These are phyloP conservation scores for Thozetella sp. DNA, from an alignment of 495 filamentous ascomycete genomes.

Conservation along the genomic window DNA sequence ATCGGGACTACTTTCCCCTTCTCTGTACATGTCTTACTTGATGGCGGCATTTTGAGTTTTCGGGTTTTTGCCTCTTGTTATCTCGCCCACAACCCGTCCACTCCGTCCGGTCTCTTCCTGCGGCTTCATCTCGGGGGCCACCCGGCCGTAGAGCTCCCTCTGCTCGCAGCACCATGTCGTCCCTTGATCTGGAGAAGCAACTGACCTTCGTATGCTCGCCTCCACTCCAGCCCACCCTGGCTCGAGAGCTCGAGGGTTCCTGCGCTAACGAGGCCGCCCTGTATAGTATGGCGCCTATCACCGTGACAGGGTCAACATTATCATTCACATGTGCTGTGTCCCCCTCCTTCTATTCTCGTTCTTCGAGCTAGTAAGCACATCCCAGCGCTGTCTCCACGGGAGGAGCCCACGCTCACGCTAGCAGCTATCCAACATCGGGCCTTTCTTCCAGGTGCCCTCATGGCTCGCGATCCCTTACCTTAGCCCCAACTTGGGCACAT, in stretches of 20 bases:
- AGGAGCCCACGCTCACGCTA: constrained; percentile 2
- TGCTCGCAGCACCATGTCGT: constrained; percentile 47
- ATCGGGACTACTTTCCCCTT: background rate
- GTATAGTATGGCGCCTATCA: constrained; percentile 93
- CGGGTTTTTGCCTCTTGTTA: background rate
- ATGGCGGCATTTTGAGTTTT: background rate
- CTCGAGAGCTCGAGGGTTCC: too few species aligned
- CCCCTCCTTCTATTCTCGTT: constrained; percentile 79
- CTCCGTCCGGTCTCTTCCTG: too few species aligned
- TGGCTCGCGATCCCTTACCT: constrained; percentile 74
- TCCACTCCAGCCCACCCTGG: background rate
- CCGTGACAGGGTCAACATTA: constrained; percentile 83
- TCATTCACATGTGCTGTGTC: constrained; percentile 89
- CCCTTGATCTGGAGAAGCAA: constrained; percentile 78
- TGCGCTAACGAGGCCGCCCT: background rate
- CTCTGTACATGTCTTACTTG: background rate
- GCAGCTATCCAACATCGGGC: constrained; percentile 77
- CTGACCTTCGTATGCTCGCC: constrained; percentile 68
- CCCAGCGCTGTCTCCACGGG: background rate
- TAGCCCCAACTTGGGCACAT: constrained; percentile 78
- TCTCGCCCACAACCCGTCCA: background rate
- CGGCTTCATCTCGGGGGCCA: background rate
- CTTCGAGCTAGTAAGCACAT: constrained; percentile 70
- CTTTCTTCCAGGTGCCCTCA: constrained; percentile 69
- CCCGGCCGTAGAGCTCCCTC: background rate